Evolutionary conservation across 352 stramenopile species (phyloP).

Genomic region (Phytophthora ohioensis): DNA sequence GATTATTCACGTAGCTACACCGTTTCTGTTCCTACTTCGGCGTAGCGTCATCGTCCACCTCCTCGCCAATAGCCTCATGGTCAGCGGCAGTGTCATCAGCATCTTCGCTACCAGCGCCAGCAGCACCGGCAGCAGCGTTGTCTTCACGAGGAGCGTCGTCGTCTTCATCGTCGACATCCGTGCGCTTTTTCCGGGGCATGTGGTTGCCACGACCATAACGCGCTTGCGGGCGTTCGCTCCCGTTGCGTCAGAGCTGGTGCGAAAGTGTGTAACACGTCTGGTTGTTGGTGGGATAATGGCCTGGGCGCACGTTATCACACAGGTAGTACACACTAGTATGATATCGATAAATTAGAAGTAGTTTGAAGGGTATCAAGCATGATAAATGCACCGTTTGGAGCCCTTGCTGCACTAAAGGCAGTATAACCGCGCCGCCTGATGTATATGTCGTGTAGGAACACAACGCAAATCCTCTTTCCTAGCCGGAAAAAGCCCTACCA

Average conservation of each 20-base stretch:
- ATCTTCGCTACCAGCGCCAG: not conserved
- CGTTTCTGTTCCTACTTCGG: not conserved
- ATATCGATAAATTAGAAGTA: not conserved
- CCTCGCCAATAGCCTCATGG: not conserved
- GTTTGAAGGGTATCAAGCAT: not conserved
- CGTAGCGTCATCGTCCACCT: not conserved
- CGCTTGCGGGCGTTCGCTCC: not conserved
- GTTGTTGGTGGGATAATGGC: not conserved
- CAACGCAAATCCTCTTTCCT: too few species aligned
- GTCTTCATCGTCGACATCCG: not conserved
- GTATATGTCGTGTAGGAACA: too few species aligned
- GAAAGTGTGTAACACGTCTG: constrained; percentile 7
- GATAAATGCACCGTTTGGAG: not conserved
- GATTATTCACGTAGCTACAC: constrained; percentile 2
- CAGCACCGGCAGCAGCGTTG: not conserved
- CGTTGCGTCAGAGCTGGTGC: constrained; percentile 10
- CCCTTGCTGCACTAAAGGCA: too few species aligned
- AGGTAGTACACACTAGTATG: not conserved
- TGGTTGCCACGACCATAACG: constrained; percentile 7
- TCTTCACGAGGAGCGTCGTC: not conserved
- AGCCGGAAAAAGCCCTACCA: too few species aligned
- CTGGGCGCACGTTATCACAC: not conserved
- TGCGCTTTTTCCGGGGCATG: not conserved
- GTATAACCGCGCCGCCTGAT: too few species aligned
- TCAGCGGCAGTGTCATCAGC: not conserved